Evolutionary conservation across 257 asterid genomes (phyloP).

Genomic region (Primulina tabacum): DNA sequence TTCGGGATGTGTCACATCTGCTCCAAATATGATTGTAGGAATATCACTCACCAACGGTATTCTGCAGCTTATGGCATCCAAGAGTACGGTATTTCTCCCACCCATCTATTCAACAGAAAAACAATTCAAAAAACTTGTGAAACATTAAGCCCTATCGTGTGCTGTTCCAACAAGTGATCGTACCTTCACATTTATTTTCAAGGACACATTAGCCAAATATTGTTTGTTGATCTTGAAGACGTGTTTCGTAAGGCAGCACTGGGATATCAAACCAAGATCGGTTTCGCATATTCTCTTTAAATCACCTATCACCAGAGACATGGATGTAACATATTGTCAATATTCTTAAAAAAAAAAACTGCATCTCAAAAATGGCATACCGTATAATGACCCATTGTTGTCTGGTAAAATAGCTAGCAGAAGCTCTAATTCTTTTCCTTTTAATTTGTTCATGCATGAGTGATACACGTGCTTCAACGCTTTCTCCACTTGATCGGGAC

Average conservation of each 20-base stretch:
- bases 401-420: constrained; percentile 87
- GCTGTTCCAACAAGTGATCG: not conserved
- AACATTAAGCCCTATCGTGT: not conserved
- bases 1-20: constrained; percentile 98
- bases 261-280: constrained; percentile 91
- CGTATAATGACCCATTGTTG: constrained; percentile 88
- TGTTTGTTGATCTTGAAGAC: constrained; percentile 97
- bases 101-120: constrained; percentile 71
- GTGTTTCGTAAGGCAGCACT: constrained; percentile 93
- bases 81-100: constrained; percentile 81
- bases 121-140: not conserved
- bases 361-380: constrained; percentile 33
- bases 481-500: constrained; percentile 97
- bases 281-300: constrained; percentile 96
- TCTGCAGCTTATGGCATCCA: constrained; percentile 91
- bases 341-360: not conserved
- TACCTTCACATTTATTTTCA: constrained; percentile 96
- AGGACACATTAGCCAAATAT: constrained; percentile 93
- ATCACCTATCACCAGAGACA: constrained; percentile 54
- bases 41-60: constrained; percentile 95
- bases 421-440: constrained; percentile 95
- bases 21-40: constrained; percentile 97
- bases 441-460: constrained; percentile 66
- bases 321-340: not conserved
- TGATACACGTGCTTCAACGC: constrained; percentile 86